Base-by-base conservation (phyloP, 176 grass and related monocot species). In the Oryza australiensis region DNA sequence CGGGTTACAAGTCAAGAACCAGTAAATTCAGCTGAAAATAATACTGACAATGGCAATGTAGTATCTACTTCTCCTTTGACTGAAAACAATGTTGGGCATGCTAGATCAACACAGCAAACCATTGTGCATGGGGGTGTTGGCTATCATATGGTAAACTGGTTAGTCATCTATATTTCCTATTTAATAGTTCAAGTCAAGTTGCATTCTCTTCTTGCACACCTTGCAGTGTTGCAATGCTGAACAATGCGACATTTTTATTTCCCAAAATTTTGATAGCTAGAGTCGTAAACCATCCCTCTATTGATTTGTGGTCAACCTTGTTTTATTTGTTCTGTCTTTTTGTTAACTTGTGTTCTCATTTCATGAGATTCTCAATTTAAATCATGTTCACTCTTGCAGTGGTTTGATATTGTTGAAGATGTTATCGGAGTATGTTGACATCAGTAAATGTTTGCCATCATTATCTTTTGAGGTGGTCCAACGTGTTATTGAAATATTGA, bases 121-220 rank as follows among this genome's bases (percentile, higher is more conserved):
- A 93, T 99, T 84, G 82, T 92, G 49, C 87, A 89, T 94, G 91
- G 93, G 83, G 93, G 97, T 90, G 91, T 99, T 87, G 91, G 91
- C 51, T 99, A 99, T 85, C 93, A 99, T 86, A 99, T 99, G 93
- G 83, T 95, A 87, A 99, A 99, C 93, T 95, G 96, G 97, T 99
- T 87, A 96, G 97, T 95, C 87, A 87, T 87, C 79, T 87, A 38
- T 77, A 78, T 65, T 62, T 66, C 22, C 26, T 62, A 67, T 79
- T 74, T 42, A 46, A 63, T 68, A 60, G 41, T 83, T 90, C 34
- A 65, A 62, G 30, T 62, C 40, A 78, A 74, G 26, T 73, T 78
- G 12, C 3, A 0, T 35, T 76, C 26, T 82, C 12, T 76, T 78
- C 35, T 67, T 55, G 45, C 80, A 28, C 74, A 72, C 26, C 12